phyloP scores from a whole-genome alignment of 768 basidiomycete species.

The Leccinum variicolor region DNA sequence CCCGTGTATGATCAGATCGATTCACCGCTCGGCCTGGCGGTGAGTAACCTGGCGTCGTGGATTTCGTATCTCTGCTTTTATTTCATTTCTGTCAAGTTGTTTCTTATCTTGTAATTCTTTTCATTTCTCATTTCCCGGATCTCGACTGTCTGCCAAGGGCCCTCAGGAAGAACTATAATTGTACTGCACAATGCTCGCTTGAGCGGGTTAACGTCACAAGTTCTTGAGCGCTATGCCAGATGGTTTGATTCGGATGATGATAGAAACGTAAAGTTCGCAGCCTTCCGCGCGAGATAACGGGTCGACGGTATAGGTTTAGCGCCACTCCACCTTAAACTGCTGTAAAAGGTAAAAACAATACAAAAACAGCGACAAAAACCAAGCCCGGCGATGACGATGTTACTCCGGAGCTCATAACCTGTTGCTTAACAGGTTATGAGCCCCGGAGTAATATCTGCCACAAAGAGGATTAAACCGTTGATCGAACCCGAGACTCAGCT shows the following conservation, averaged over 20 bases:
- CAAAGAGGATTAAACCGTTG: conserved; percentile 2
- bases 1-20: conserved; percentile 13
- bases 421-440: conserved; percentile 22
- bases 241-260: not conserved
- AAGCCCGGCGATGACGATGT: conserved; percentile 5
- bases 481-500: not conserved
- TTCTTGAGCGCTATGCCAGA: not conserved
- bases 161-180: not conserved
- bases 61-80: conserved; percentile 3
- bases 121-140: conserved; percentile 7
- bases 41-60: not conserved
- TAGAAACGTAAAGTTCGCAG: not conserved
- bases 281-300: not conserved
- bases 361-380: conserved; percentile 2
- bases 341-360: not conserved
- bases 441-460: conserved; percentile 21
- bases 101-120: conserved; percentile 1
- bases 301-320: not conserved
- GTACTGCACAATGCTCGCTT: not conserved
- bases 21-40: not conserved
- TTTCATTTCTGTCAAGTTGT: conserved; percentile 7
- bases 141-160: not conserved
- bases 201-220: not conserved
- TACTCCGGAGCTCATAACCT: conserved; percentile 17
- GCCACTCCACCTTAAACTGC: not conserved